A percentile compares a stretch with the other conserved stretches of the same genome.
Conservation (phyloP, 805 yeast species). For the Yueomyces sinensis region DNA sequence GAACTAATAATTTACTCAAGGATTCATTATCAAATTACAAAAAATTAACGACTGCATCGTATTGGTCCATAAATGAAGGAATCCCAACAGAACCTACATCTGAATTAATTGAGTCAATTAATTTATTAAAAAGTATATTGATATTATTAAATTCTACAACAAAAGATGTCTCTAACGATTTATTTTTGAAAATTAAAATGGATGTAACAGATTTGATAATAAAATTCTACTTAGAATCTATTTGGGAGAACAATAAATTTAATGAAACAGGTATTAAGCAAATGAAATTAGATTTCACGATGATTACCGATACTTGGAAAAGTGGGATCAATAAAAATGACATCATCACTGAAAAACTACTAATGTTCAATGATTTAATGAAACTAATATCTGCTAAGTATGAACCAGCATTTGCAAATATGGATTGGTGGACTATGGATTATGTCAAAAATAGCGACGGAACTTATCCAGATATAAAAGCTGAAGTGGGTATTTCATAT, state of each 20-base stretch:
- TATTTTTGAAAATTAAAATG: too few species aligned
- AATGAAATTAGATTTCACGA: conserved; percentile 20
- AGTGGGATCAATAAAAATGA: neutral
- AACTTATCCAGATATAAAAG: conserved; percentile 18
- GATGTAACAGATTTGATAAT: too few species aligned
- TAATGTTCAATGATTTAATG: neutral
- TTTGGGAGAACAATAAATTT: conserved; percentile 27
- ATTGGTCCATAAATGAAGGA: conserved; percentile 1
- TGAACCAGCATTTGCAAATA: neutral
- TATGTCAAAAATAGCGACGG: conserved; percentile 22
- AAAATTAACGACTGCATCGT: conserved; percentile 13
- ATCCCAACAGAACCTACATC: too few species aligned
- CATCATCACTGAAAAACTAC: neutral
- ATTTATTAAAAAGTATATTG: conserved; percentile 11
- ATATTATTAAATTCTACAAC: conserved; percentile 5
- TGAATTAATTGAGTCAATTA: conserved; percentile 20
- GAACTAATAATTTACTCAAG: conserved; percentile 19
- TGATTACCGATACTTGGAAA: neutral
- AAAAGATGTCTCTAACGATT: too few species aligned
- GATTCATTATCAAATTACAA: conserved; percentile 22
- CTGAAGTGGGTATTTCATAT: conserved; percentile 7
- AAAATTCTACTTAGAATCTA: conserved; percentile 23
- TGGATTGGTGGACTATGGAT: conserved; percentile 2
- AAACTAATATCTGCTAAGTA: neutral
- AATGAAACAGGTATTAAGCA: conserved; percentile 23